Evolutionary conservation across 106 monocot genomes (phyloP).

Genomic region (Acorus gramineus): DNA sequence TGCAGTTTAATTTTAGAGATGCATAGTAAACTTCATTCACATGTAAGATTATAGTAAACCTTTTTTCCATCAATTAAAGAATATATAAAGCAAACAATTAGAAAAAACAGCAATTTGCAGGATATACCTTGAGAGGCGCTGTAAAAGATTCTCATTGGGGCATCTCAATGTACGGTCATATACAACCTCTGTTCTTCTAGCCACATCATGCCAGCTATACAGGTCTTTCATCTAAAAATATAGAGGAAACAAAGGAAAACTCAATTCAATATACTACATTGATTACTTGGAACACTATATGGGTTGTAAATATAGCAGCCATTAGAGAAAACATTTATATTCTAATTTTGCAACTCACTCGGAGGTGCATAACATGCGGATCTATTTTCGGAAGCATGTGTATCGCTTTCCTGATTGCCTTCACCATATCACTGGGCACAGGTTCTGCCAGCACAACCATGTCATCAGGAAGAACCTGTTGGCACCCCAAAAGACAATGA

Average conservation of each 20-base stretch:
- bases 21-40: no score
- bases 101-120: not conserved
- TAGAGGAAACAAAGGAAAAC: conserved; percentile 2
- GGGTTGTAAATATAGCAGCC: not conserved
- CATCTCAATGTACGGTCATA: conserved; percentile 62
- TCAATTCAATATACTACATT: not conserved
- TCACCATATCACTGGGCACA: conserved; percentile 71
- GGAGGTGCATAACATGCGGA: conserved; percentile 71
- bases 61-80: no score
- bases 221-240: conserved; percentile 61
- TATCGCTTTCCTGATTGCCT: conserved; percentile 73
- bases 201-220: conserved; percentile 98
- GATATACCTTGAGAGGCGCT: conserved; percentile 62
- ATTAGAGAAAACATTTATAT: not conserved
- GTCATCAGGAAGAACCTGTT: conserved; percentile 94
- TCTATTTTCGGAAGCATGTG: conserved; percentile 72
- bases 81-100: no score
- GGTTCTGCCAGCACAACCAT: conserved; percentile 94
- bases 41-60: no score
- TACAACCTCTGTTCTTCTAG: conserved; percentile 80
- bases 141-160: conserved; percentile 41
- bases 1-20: no score
- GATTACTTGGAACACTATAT: no score
- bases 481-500: not conserved
- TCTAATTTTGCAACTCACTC: conserved; percentile 24